Base-by-base conservation (phyloP, 441 rosid genomes). In the Gossypium aridum region DNA sequence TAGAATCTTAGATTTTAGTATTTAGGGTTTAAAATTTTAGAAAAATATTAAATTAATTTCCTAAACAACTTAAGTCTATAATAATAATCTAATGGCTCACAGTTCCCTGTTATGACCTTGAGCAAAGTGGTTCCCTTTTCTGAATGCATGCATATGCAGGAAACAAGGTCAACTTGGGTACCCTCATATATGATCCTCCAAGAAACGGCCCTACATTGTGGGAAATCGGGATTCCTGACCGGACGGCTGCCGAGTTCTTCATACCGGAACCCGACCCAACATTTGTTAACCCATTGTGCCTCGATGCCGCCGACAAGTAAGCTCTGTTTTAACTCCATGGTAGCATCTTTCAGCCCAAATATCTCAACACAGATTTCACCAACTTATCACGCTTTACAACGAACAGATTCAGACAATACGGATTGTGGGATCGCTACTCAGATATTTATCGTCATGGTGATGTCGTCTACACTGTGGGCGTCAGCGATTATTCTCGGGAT, bases 211-310 rank as follows among this genome's bases (percentile, higher is more conserved):
- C 90, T 10, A 91, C 96, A 1, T 28, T 88, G 31, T 91, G 96
- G 96, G 92, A 89, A 85, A 91, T 91, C 9, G 96, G 96, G 2
- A 63, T 81, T 20, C 88, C 93, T 2, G 92, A 91, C 31, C 85
- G 96, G 31, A 81, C 86, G 0, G 92, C 92, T 0, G 76, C 77
- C 23, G 96, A 91, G 65, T 91, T 80, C 78, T 89, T 71, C 59
- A 64, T 91, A 43, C 96, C 92, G 1, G 85, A 86, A 7, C 88
- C 96, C 5, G 54, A 79, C 59, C 85, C 88, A 1, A n/a, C 77
- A 0, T 73, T 82, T 47, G 9, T 75, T 12, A 89, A 88, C 45
- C 71, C 72, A 4, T 54, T 85, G 10, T 86, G 63, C 77, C 2
- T n/a, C 19, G 56, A 74, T 49, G 75, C 68, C 7, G 31, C 72